Percentiles rank a stretch among this genome's conserved stretches.
phyloP scores from a whole-genome alignment of 225 moss, liverwort and hornwort species.

The Anthoceros angustus region DNA sequence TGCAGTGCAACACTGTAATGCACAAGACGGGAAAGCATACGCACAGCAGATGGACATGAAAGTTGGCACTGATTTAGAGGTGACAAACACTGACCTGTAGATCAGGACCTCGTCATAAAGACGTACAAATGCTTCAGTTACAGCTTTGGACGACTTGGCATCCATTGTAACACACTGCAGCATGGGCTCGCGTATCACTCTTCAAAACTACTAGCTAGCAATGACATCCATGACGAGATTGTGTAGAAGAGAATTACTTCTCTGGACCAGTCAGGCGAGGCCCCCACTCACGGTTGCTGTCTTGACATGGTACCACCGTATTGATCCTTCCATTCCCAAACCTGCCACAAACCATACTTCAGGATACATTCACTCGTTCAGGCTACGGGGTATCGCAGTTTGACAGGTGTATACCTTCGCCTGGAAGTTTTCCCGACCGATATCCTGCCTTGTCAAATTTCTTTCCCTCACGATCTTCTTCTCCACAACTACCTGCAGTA shows the following conservation, averaged over 20 bases:
- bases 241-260: slow-evolving; percentile 27
- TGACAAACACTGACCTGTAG: slow-evolving; percentile 42
- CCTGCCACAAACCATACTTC: slow-evolving; percentile 15
- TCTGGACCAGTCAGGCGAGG: slow-evolving; percentile 92
- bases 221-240: neutral
- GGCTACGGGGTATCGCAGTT: neutral
- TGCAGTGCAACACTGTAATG: slow-evolving; percentile 12
- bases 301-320: slow-evolving; percentile 61
- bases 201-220: neutral
- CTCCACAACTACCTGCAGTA: slow-evolving; percentile 97
- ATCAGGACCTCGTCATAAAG: slow-evolving; percentile 60
- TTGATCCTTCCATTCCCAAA: slow-evolving; percentile 77
- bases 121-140: slow-evolving; percentile 76
- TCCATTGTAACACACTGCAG: slow-evolving; percentile 94
- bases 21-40: neutral
- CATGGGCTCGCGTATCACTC: slow-evolving; percentile 3
- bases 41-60: neutral
- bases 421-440: slow-evolving; percentile 79
- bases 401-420: slow-evolving; percentile 35
- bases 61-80: neutral
- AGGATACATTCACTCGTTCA: neutral
- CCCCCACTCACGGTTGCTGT: slow-evolving; percentile 66
- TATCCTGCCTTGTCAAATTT: slow-evolving; percentile 66
- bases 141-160: slow-evolving; percentile 48
- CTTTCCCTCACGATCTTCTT: slow-evolving; percentile 60